Evolutionary conservation across 495 filamentous ascomycete genomes (phyloP).

Genomic region (Penicillium fimorum): DNA sequence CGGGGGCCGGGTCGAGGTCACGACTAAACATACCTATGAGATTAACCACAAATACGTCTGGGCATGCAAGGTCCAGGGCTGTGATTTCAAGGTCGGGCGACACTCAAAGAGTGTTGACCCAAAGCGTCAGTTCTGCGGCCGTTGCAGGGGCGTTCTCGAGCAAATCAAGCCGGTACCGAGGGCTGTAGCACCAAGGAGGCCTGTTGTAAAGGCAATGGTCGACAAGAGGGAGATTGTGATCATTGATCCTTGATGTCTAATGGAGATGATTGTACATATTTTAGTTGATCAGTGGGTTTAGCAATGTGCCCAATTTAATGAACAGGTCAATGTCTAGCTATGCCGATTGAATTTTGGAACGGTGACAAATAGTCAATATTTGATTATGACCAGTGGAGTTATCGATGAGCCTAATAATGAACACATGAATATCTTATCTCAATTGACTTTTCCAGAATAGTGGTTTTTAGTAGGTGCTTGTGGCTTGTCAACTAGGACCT

Average conservation of each 20-base stretch:
- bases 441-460: neutral
- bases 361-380: no score
- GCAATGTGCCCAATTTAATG: neutral
- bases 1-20: slow-evolving; percentile 64
- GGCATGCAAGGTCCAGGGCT: slow-evolving; percentile 60
- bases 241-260: slow-evolving; percentile 15
- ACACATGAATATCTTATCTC: no score
- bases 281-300: neutral
- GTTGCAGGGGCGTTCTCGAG: slow-evolving; percentile 62
- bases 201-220: slow-evolving; percentile 20
- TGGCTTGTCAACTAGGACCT: no score
- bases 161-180: slow-evolving; percentile 80
- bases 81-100: slow-evolving; percentile 65
- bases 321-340: neutral
- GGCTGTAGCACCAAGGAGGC: slow-evolving; percentile 54
- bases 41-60: slow-evolving; percentile 91
- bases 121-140: slow-evolving; percentile 61
- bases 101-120: slow-evolving; percentile 83
- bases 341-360: no score
- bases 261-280: neutral
- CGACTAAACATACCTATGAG: slow-evolving; percentile 81
- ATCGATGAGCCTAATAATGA: no score
- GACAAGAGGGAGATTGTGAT: slow-evolving; percentile 14
- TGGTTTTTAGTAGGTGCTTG: no score
- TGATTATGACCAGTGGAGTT: no score